Evolutionary conservation across 169 alveolate genomes (phyloP).

Genomic region (Besnoitia besnoiti): DNA sequence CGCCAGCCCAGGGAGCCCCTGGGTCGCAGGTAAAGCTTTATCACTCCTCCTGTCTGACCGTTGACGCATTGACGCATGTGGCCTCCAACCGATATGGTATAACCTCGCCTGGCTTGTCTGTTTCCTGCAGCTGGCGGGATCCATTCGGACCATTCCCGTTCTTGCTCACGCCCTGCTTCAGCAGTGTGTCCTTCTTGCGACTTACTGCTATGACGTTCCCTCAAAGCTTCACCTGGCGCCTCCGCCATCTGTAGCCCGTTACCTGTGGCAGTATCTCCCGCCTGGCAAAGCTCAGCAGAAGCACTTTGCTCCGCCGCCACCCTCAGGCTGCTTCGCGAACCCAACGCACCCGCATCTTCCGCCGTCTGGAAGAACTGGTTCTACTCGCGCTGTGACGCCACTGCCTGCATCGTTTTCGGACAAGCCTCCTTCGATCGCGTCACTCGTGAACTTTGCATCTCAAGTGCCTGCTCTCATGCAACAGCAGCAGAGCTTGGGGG

Average conservation of each 20-base stretch:
- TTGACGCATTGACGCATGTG: too few species aligned
- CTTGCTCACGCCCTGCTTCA: not conserved
- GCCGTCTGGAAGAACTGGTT: not conserved
- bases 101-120: not conserved
- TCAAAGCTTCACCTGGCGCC: not conserved
- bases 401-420: constrained; percentile 29
- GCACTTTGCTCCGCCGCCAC: constrained; percentile 27
- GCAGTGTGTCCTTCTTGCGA: not conserved
- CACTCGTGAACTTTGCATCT: constrained; percentile 15
- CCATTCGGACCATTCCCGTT: not conserved
- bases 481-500: constrained; percentile 24
- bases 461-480: not conserved
- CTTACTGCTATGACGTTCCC: not conserved
- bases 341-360: not conserved
- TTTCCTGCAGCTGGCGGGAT: not conserved
- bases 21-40: too few species aligned
- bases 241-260: not conserved
- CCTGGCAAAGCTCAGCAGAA: not conserved
- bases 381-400: not conserved
- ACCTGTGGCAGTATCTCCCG: constrained; percentile 10
- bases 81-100: too few species aligned
- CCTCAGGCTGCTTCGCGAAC: not conserved
- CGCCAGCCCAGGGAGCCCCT: too few species aligned
- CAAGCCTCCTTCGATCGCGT: not conserved
- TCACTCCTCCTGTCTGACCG: too few species aligned